Percentiles rank a stretch among this genome's conserved stretches.
These are phyloP conservation scores for Cyclocybe aegerita DNA, from an alignment of 768 basidiomycete genomes.

Conservation along the genomic window DNA sequence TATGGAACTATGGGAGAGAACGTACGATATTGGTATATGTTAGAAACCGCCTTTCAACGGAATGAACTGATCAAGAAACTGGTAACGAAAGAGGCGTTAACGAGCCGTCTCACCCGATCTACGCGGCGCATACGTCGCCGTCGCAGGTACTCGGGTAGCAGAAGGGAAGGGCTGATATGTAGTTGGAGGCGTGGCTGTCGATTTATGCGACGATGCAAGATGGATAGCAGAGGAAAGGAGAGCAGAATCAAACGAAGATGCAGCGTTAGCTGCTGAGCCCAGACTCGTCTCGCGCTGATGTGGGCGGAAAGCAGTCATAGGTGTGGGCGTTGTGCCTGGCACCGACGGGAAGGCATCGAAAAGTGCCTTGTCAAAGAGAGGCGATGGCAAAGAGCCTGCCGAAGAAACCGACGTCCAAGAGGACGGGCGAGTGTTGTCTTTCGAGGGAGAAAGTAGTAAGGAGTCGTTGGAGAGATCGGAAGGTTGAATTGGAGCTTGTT, in stretches of 20 bases:
- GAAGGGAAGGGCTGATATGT: not conserved
- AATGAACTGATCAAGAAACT: not conserved
- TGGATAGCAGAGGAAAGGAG: constrained; percentile 54
- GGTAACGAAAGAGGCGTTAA: not conserved
- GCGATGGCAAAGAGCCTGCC: constrained; percentile 40
- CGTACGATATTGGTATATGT: not conserved
- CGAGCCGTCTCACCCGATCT: constrained; percentile 16
- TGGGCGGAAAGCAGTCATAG: constrained; percentile 1
- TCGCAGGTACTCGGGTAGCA: constrained; percentile 2
- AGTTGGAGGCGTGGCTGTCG: constrained; percentile 6
- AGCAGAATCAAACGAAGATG: constrained; percentile 35
- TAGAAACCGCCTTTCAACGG: no score
- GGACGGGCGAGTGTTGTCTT: constrained; percentile 27
- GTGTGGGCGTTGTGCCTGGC: constrained; percentile 45
- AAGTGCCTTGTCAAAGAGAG: constrained; percentile 54
- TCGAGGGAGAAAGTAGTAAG: constrained; percentile 10
- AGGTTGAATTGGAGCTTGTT: constrained; percentile 1
- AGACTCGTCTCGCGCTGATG: constrained; percentile 4
- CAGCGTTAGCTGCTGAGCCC: constrained; percentile 10
- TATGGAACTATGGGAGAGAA: not conserved
- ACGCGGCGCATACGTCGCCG: constrained; percentile 8
- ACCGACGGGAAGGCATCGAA: constrained; percentile 77
- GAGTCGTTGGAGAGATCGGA: constrained; percentile 11
- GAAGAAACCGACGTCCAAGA: constrained; percentile 51
- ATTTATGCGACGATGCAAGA: constrained; percentile 17